A percentile compares a stretch with the other conserved stretches of the same genome.
These are phyloP conservation scores for Coemansia sp. DNA, from an alignment of 192 early-diverging fungal species.

Conservation along the genomic window DNA sequence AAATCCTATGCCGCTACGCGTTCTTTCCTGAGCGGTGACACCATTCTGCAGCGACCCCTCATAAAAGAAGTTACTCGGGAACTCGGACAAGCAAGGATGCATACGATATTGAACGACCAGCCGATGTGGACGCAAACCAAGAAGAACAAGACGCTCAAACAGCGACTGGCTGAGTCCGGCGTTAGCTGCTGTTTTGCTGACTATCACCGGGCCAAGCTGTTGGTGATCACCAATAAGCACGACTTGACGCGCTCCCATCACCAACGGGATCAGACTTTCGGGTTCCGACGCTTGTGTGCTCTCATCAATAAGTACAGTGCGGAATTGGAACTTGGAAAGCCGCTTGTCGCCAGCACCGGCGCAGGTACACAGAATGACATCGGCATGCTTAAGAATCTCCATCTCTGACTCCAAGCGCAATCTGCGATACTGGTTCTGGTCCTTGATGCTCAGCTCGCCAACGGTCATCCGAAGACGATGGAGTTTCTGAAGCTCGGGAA, in stretches of 20 bases:
- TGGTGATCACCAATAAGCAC: constrained; percentile 99
- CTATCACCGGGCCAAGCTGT: constrained; percentile 96
- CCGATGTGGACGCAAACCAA: constrained; percentile 90
- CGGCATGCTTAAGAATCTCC: constrained; percentile 89
- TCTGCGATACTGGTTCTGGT: constrained; percentile 83
- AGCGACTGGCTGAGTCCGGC: constrained; percentile 95
- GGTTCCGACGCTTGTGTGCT: constrained; percentile 97
- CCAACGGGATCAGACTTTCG: constrained; percentile 97
- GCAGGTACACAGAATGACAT: constrained; percentile 98
- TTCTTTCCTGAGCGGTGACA: constrained; percentile 88
- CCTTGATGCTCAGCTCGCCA: constrained; percentile 87
- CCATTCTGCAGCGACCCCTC: constrained; percentile 98
- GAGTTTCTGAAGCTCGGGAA: constrained; percentile 91
- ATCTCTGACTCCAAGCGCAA: constrained; percentile 86
- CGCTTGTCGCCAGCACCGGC: constrained; percentile 97
- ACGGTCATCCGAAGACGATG: constrained; percentile 84
- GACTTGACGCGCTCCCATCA: constrained; percentile 92
- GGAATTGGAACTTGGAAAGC: constrained; percentile 83
- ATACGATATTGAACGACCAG: constrained; percentile 99
- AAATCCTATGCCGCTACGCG: constrained; percentile 86
- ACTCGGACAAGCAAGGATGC: constrained; percentile 99
- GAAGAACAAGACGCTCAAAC: constrained; percentile 93
- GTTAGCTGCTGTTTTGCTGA: constrained; percentile 94
- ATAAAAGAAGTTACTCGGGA: constrained; percentile 99
- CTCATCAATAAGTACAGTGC: constrained; percentile 96